Evolutionary conservation across 495 filamentous ascomycete species (phyloP), one percentile per base, ranked within the genome.

Genomic region (Xylaria bambusicola): DNA sequence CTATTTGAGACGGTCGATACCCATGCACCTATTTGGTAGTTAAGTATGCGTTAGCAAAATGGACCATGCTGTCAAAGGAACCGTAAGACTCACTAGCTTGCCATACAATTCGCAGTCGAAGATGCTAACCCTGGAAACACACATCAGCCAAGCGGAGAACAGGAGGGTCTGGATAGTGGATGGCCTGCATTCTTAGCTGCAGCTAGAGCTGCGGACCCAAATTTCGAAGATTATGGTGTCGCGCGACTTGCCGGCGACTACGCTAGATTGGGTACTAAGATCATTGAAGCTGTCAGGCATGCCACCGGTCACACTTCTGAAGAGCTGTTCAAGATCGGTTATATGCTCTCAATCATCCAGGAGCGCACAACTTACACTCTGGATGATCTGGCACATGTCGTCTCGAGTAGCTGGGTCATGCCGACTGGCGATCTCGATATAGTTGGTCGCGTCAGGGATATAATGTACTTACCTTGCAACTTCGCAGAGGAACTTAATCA

Each of bases 271-370:
- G n/a, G 10, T 5, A 21, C 3, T 0, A 55, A 29, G 40, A 21
- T 41, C 13, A 24, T 26, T 15, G 18, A 13, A 10, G 29, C 29
- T 21, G 47, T 56, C 41, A 24, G 47, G n/a, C 29, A 56, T 17
- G 42, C 42, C 13, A 47, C 53, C 8, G 53, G 53, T 7, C 41
- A 56, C 18, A 20, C 23, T 10, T 26, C 27, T 8, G 0, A 36
- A 10, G 6, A 23, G 8, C 53, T 56, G 20, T 56, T 56, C 31
- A 26, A 10, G 53, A 18, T 47, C 42, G 53, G 41, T 2, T 56
- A 56, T 17, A 38, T 56, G 53, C 42, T 56, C 41, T 46, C 26
- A 1, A 47, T 56, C 17, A 26, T 56, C n/a, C 17, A 12, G 13
- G 29, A 12, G 12, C 20, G 8, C 17, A n/a, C 5, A 5, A n/a